These are phyloP conservation scores for Xylaria nigripes DNA, from an alignment of 495 filamentous ascomycete genomes.

Conservation along the genomic window DNA sequence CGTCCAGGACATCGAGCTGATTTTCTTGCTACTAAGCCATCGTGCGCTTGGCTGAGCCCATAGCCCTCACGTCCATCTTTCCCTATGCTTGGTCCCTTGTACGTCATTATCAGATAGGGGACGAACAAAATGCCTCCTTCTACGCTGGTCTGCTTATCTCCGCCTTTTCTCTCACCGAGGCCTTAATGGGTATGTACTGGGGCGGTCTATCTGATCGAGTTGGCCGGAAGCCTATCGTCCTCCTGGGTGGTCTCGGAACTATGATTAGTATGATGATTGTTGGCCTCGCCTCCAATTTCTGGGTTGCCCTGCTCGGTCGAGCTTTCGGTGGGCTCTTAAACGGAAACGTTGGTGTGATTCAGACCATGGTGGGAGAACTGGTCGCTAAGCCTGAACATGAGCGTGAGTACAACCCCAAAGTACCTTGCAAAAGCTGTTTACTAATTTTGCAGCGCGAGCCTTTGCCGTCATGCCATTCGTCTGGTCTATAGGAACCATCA, in stretches of 20 bases:
- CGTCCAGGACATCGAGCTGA: neutral
- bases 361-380: constrained; percentile 86
- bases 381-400: constrained; percentile 74
- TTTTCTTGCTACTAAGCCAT: constrained; percentile 20
- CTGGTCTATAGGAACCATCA: constrained; percentile 78
- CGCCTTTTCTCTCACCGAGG: constrained; percentile 73
- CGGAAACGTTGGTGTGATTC: constrained; percentile 82
- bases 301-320: constrained; percentile 65
- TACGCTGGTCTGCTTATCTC: constrained; percentile 80
- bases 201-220: constrained; percentile 71
- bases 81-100: constrained; percentile 83
- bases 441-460: constrained; percentile 53
- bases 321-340: constrained; percentile 74
- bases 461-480: constrained; percentile 83
- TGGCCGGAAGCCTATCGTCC: constrained; percentile 75
- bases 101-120: constrained; percentile 61
- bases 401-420: constrained; percentile 45
- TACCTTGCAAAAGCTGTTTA: neutral
- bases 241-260: constrained; percentile 72
- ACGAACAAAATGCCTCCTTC: constrained; percentile 64
- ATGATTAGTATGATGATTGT: constrained; percentile 72
- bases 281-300: constrained; percentile 73
- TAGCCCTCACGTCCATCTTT: constrained; percentile 80
- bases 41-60: constrained; percentile 74
- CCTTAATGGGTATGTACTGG: constrained; percentile 78